Base-by-base conservation (phyloP, 495 filamentous ascomycete genomes). In the Cairneyella variabilis region DNA sequence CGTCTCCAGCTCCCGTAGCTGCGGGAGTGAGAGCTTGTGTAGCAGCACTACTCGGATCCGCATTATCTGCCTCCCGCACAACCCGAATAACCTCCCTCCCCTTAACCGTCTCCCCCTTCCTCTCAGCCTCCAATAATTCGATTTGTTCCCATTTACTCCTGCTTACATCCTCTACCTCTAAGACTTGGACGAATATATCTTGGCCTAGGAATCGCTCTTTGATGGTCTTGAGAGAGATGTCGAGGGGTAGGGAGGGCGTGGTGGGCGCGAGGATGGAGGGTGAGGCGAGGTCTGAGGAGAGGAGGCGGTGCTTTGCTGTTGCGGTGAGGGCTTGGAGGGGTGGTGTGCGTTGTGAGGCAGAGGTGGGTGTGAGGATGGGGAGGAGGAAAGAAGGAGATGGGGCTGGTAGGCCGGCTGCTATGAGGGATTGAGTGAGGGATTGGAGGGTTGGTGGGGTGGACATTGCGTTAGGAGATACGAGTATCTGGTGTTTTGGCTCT, bases 11-110 rank as follows among this genome's bases (percentile, higher is more conserved):
- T 14, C 10, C 10, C 9, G 10, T 27, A 30, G 10, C 65, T 9
- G 58, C 41, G 8, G 65, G 57, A 39, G 40, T 63, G 0, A 59
- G 10, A 3, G 38, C 18, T 30, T 52, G 49, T 2, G 49, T 52
- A 21, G 38, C 14, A 22, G 49, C 49, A 5, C 38, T 32, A 12
- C 38, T 43, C 17, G 42, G 42, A 22, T 56, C 56, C 0, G 66
- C 66, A 3, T 67, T 71, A 4, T 68, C 65, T 1, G 71, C 75
- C 2, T 71, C 72, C 22, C 81, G 76, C 8, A 87, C 69, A 0
- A 85, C 77, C 2, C 92, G 77, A 14, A 98, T 81, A 20, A 97
- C 80, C 67, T 97, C 89, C 6, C 90, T 66, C 1, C 93, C 93
- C 22, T 85, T 78, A 9, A 84, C 88, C 30, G 78, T 80, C 67